A percentile compares a stretch with the other conserved stretches of the same genome.
Conservation (phyloP, 768 basidiomycete species). For the Boletellus emodensis region DNA sequence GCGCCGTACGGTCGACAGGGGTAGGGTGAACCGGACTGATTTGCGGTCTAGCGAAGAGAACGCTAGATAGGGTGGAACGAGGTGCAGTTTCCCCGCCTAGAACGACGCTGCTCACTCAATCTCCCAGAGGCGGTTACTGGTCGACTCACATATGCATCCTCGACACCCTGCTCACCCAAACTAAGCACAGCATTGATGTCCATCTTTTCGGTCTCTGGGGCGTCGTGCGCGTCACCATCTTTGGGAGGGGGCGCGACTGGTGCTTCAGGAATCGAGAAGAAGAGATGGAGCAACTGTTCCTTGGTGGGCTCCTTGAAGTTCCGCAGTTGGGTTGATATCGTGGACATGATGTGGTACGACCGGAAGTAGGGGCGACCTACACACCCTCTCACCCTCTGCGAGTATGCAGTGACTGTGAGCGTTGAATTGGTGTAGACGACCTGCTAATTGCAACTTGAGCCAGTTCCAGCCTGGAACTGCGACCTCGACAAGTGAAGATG, state of each 20-base stretch:
- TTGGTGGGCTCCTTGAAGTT: constrained; percentile 91
- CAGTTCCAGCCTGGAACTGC: constrained; percentile 3
- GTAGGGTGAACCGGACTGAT: constrained; percentile 87
- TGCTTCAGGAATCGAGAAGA: constrained; percentile 75
- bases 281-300: constrained; percentile 79
- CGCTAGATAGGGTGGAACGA: constrained; percentile 85
- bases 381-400: neutral
- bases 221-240: constrained; percentile 23
- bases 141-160: constrained; percentile 86
- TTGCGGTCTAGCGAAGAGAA: constrained; percentile 91
- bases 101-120: neutral
- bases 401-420: neutral
- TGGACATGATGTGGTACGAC: constrained; percentile 49
- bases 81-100: constrained; percentile 86
- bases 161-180: constrained; percentile 70
- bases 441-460: neutral
- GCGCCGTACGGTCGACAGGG: constrained; percentile 86
- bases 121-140: neutral
- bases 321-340: constrained; percentile 82
- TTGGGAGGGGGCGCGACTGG: constrained; percentile 15
- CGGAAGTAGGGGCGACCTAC: constrained; percentile 1
- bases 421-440: neutral
- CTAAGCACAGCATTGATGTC: constrained; percentile 89
- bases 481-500: constrained; percentile 1
- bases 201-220: constrained; percentile 58